Evolutionary conservation across 2,329 filamentous ascomycete species (phyloP), one percentile per base, ranked within the genome.

Genomic region (Corinectria fuckeliana): DNA sequence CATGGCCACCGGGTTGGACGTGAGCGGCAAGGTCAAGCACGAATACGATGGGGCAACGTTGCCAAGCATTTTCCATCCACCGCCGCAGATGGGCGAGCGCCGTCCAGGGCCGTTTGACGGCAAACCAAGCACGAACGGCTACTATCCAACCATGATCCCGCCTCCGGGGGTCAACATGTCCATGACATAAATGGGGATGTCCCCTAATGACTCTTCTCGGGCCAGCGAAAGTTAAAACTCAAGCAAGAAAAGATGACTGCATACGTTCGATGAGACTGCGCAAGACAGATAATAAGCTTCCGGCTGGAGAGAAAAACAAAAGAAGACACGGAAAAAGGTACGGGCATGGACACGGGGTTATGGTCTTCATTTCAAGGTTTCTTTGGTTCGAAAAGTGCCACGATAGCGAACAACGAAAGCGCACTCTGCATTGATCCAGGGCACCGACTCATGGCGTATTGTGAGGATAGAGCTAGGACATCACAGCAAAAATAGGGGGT

Each of bases 101-200:
- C 76, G 76, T 25, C 68, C 82, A 60, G 80, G 79, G 14, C 78
- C 81, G 9, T 86, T 83, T 62, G 83, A 86, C 52, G 81, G 81
- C 56, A 86, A 85, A 66, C 41, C 79, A 9, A 80, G 74, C 41
- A 84, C 83, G 5, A 74, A 72, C 20, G 83, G 83, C 13, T 85
- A 83, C 63, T 87, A 86, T 61, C 84, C 84, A 2, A 81, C 78
- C 5, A 73, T 80, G 63, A 71, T 82, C 26, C 75, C 80, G 6
- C 80, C 81, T 21, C 79, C 82, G 1, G 79, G 80, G 25, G 78
- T 81, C 71, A 78, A 79, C 63, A 77, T 82, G 70, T 77, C 76
- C 45, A 72, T 75, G 69, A 65, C 69, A 58, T 74, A 56, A 67
- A 23, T 30, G 41, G 26, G 28, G 28, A 23, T n/a, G 8, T 30